These are phyloP conservation scores for Anthracocystis walkeri DNA, from an alignment of 1,284 basidiomycete genomes.

Conservation along the genomic window DNA sequence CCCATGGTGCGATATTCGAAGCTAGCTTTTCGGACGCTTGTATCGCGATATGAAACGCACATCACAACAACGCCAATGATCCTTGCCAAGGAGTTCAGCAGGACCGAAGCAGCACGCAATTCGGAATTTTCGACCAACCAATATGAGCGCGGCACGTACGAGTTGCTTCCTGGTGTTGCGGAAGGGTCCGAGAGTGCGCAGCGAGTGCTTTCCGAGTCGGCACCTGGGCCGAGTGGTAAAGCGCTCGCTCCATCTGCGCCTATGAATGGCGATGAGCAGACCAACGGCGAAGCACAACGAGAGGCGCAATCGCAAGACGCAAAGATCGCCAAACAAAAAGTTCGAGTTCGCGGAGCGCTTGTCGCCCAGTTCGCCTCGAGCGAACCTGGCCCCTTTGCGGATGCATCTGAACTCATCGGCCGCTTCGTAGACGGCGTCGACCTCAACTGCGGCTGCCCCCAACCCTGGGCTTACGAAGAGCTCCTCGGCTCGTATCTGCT, in stretches of 20 bases:
- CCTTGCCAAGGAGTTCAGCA: slow-evolving; percentile 74
- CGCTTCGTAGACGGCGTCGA: slow-evolving; percentile 74
- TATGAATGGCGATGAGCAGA: not conserved
- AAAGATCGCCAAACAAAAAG: slow-evolving; percentile 32
- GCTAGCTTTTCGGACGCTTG: slow-evolving; percentile 74
- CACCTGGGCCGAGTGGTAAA: not conserved
- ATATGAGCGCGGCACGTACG: slow-evolving; percentile 73
- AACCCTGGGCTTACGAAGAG: slow-evolving; percentile 71
- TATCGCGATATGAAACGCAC: slow-evolving; percentile 74
- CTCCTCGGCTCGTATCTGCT: slow-evolving; percentile 75
- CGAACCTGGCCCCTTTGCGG: slow-evolving; percentile 72
- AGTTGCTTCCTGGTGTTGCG: slow-evolving; percentile 64
- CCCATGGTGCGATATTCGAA: slow-evolving; percentile 76
- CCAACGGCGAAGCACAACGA: slow-evolving; percentile 21
- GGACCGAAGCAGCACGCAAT: slow-evolving; percentile 73
- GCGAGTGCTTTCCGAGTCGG: slow-evolving; percentile 7
- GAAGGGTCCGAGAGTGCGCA: slow-evolving; percentile 44
- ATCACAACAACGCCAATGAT: slow-evolving; percentile 77
- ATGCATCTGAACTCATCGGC: slow-evolving; percentile 74
- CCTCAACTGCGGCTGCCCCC: slow-evolving; percentile 73
- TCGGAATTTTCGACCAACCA: slow-evolving; percentile 74
- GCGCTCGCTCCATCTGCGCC: not conserved
- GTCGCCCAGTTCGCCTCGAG: slow-evolving; percentile 75
- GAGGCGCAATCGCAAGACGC: slow-evolving; percentile 9
- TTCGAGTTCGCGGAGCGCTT: slow-evolving; percentile 72